Conservation (phyloP, 192 early-diverging fungal species). For the Dimargaris xerosporica region DNA sequence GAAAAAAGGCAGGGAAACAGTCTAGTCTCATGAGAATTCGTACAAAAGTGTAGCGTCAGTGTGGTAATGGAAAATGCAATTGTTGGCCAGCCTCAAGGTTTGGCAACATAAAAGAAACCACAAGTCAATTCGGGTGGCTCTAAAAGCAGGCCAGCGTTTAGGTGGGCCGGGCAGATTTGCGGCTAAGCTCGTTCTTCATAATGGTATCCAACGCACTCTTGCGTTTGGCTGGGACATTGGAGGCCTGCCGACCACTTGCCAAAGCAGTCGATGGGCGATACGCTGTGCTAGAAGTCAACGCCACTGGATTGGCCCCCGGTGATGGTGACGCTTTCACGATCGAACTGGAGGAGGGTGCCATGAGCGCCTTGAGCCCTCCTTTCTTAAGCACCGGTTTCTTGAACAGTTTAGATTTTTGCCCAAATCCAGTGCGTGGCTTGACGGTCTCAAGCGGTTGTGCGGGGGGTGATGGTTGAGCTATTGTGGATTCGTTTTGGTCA, state of each 20-base stretch:
- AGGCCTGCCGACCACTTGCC: too few species aligned
- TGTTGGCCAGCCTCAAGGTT: too few species aligned
- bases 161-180: background rate
- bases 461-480: constrained; percentile 13
- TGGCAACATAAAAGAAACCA: too few species aligned
- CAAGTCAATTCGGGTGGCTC: too few species aligned
- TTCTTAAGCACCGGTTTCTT: constrained; percentile 2
- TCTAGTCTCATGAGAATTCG: too few species aligned
- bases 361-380: constrained; percentile 2
- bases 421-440: background rate
- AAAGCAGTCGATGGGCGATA: background rate
- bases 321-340: background rate
- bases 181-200: background rate
- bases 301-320: background rate
- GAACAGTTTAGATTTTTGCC: background rate
- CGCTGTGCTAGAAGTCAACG: background rate
- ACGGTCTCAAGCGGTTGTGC: constrained; percentile 13
- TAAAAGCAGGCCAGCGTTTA: too few species aligned
- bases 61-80: too few species aligned
- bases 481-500: constrained; percentile 15
- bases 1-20: too few species aligned
- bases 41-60: too few species aligned
- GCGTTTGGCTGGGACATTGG: background rate
- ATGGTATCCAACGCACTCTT: constrained; percentile 7
- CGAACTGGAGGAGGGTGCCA: background rate